phyloP scores from a whole-genome alignment of 2,329 filamentous ascomycete genomes.

The Ramularia endophylla region DNA sequence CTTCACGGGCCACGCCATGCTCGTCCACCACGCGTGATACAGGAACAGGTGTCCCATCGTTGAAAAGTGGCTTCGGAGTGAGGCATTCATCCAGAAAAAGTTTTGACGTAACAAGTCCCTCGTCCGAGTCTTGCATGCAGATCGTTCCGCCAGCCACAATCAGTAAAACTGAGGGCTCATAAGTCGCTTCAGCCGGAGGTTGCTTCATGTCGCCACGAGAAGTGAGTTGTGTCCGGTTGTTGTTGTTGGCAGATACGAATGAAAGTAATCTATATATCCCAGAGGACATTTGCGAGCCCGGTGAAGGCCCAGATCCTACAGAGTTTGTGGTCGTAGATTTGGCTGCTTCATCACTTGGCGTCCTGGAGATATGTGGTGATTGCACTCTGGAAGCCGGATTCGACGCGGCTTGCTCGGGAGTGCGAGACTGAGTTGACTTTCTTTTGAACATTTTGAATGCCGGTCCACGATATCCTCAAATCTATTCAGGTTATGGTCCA shows the following conservation, averaged over 20 bases:
- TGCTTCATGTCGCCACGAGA: conserved; percentile 4
- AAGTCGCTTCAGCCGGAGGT: conserved; percentile 3
- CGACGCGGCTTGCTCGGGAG: background rate
- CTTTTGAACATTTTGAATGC: too few species aligned
- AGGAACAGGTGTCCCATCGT: conserved; percentile 58
- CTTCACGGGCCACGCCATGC: conserved; percentile 18
- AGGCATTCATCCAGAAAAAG: conserved; percentile 80
- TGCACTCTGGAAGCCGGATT: conserved; percentile 1
- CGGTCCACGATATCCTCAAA: too few species aligned
- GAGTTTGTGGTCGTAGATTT: too few species aligned
- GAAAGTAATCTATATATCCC: conserved; percentile 20
- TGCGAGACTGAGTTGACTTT: background rate
- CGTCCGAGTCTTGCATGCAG: conserved; percentile 77
- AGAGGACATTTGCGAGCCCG: conserved; percentile 9
- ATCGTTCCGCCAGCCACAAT: conserved; percentile 88
- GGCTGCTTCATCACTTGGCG: background rate
- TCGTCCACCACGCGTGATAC: conserved; percentile 20
- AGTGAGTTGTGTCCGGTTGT: conserved; percentile 2
- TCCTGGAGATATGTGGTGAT: background rate
- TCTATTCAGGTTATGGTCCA: too few species aligned
- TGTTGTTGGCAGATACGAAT: conserved; percentile 17
- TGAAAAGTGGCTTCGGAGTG: conserved; percentile 76
- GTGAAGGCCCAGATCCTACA: background rate
- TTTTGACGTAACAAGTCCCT: conserved; percentile 66
- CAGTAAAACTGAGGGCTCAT: conserved; percentile 57